phyloP scores from a whole-genome alignment of 306 rosid genomes.

The Ormosia semicastrata region DNA sequence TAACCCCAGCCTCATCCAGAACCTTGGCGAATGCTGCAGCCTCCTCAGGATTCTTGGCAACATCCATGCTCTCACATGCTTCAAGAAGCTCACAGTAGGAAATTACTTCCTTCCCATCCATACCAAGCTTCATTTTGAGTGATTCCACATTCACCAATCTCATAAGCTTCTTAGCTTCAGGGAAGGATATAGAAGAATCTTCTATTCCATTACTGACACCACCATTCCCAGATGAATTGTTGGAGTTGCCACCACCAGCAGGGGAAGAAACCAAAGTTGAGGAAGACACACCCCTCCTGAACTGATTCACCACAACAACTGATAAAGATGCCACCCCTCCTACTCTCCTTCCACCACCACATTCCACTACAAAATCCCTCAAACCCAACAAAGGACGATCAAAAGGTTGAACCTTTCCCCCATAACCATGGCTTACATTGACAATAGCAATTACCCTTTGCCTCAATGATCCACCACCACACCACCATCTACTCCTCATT shows the following conservation, averaged over 20 bases:
- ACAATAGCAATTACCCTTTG: slow-evolving; percentile 30
- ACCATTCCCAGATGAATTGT: neutral
- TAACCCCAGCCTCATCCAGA: slow-evolving; percentile 89
- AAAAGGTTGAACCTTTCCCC: slow-evolving; percentile 21
- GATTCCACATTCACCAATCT: slow-evolving; percentile 84
- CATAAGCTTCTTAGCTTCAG: slow-evolving; percentile 86
- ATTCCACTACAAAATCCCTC: slow-evolving; percentile 21
- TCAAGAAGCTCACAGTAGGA: slow-evolving; percentile 59
- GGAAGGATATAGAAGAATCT: slow-evolving; percentile 38
- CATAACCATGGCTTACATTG: slow-evolving; percentile 26
- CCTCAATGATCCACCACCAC: slow-evolving; percentile 26
- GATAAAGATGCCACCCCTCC: slow-evolving; percentile 22
- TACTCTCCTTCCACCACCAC: slow-evolving; percentile 17
- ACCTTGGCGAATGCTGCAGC: slow-evolving; percentile 66
- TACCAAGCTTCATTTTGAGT: slow-evolving; percentile 61
- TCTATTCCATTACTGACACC: neutral
- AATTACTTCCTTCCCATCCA: slow-evolving; percentile 68
- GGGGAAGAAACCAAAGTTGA: slow-evolving; percentile 2
- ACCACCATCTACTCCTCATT: slow-evolving; percentile 44
- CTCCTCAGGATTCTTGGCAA: slow-evolving; percentile 73
- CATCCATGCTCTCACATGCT: slow-evolving; percentile 76
- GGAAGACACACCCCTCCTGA: slow-evolving; percentile 35
- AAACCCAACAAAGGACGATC: slow-evolving; percentile 25
- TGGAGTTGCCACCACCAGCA: neutral
- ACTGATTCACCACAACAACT: slow-evolving; percentile 6